Base-by-base conservation (phyloP, 306 rosid genomes). In the Luffa aegyptiaca region DNA sequence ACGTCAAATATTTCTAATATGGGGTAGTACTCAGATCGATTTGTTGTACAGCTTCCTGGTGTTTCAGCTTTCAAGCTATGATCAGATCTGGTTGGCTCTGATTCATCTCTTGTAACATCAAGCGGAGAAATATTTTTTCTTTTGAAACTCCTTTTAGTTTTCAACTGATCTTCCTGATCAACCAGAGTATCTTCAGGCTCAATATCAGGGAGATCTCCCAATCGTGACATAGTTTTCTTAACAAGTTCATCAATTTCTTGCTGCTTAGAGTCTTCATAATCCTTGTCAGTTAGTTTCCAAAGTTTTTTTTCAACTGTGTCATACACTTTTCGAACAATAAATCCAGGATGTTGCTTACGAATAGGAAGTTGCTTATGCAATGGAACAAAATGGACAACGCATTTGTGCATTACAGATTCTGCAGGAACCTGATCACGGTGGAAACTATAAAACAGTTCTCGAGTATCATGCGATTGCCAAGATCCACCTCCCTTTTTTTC, bases 341-440 rank as follows among this genome's bases (percentile, higher is more conserved):
- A 96, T 18, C 99, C 99, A 13, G 99, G 99, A 77, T 96, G 86
- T 53, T 91, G 88, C 87, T 93, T 93, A 12, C 99, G 93, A 2
- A 72, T 87, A 9, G 97, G 99, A 77, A 93, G 90, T 88, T 93
- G 97, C 88, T 93, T 96, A 81, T 93, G 82, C 49, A 80, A 21
- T 5, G 98, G 99, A 87, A 96, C 88, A 86, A 96, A 96, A 83
- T 96, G 98, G 51, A 90, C 96, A 36, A 90, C 88, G 59, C 99
- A 96, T 86, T 86, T 96, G 66, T 96, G 99, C 99, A 96, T 93
- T 35, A 96, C 92, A 52, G 99, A 86, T 84, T 96, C 99, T 0
- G 98, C 99, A 46, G 99, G 99, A 81, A 92, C 91, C 62, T 96
- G 93, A 52, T 96, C 99, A 11, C 91, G 96, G 82, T 96, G 99